These are phyloP conservation scores for Trichoderma hamatum DNA, from an alignment of 2,329 filamentous ascomycete species.

Conservation along the genomic window DNA sequence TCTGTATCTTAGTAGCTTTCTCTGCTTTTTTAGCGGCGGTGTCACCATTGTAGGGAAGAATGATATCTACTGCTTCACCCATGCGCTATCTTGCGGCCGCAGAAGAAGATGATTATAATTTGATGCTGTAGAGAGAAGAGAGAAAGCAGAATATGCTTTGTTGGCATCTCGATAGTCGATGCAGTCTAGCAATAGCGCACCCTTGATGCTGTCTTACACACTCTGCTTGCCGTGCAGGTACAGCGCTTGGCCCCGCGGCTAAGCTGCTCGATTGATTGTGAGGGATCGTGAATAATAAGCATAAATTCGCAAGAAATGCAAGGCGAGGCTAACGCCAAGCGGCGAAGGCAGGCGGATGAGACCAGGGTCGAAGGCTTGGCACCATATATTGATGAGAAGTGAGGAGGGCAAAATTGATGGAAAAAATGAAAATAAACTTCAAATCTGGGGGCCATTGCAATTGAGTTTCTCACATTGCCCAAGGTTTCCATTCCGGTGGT, in stretches of 20 bases:
- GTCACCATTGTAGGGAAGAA: neutral
- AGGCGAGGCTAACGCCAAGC: neutral
- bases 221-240: too few relatives aligned
- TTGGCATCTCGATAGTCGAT: neutral
- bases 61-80: neutral
- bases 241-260: constrained; percentile 14
- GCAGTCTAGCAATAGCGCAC: neutral
- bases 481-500: neutral
- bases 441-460: neutral
- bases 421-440: neutral
- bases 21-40: neutral
- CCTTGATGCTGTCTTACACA: neutral
- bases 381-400: neutral
- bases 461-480: neutral
- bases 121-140: neutral
- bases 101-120: neutral
- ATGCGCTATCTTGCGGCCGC: neutral
- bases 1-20: neutral
- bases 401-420: neutral
- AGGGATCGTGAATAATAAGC: neutral
- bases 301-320: neutral
- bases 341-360: neutral
- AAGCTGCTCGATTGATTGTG: neutral
- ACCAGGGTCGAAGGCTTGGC: neutral
- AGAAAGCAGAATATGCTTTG: neutral